Evolutionary conservation across 345 rosid species (phyloP), one percentile per base, ranked within the genome.

Genomic region (Excoecaria cochinchinensis): DNA sequence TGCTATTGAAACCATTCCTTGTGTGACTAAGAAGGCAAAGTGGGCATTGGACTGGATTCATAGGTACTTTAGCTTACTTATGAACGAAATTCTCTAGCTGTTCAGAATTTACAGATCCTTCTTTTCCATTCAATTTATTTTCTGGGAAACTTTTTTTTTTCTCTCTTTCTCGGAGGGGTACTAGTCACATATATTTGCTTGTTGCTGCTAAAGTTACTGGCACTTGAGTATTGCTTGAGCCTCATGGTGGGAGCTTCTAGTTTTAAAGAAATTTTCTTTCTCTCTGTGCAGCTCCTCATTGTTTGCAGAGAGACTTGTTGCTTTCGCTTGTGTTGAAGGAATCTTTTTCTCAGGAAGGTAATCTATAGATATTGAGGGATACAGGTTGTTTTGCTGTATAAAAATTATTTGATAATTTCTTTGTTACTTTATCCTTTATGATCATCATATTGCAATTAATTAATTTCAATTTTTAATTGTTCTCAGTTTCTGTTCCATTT

Each of bases 321-420:
- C 94, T 75, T 94, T 94, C 82, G 92, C 97, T 44, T 91, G 98
- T 51, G 81, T 95, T 12, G 97, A 95, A 85, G 97, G 97, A 74
- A 91, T 95, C 63, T 92, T 92, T 82, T 95, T 92, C 85, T 92
- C 97, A 0, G 99, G 97, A 79, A 94, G 98, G 97, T 92, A 87
- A 4, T 74, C 58, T 76, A 38, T 56, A 13, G 57, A 53, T 55
- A 53, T 58, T 51, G 52, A 36, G 24, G 12, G 44, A 57, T 8
- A 50, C 51, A 11, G 57, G 63, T 16, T 69, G 6, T 78, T 62
- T 31, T n/a, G 60, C 59, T 47, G 40, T 73, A 39, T 67, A 36
- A 72, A 62, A 31, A 73, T 5, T 55, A 25, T 67, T 25, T 66
- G 17, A 19, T 25, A 31, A 39, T 61, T 24, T 8, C 63, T 5